Base-by-base conservation (phyloP, 202 grass and related monocot species). In the Miscanthus sacchariflorus region DNA sequence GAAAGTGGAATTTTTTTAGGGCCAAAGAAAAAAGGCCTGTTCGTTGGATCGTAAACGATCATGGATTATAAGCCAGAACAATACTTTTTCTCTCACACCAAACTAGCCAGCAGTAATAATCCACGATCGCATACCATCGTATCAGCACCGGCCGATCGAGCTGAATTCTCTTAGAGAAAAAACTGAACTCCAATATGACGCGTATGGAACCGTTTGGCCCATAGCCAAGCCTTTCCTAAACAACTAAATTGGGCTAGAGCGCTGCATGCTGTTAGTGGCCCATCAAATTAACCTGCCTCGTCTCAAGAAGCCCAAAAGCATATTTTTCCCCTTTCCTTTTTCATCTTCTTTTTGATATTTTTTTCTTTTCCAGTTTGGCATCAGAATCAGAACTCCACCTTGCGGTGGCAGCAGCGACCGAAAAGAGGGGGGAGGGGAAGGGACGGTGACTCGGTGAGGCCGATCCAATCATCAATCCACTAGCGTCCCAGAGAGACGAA, bases 391-490 rank as follows among this genome's bases (percentile, higher is more conserved):
- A 76, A 19, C 14, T 18, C 15, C 15, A 17, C 1, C 9, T 56
- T 56, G 74, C 48, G 27, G 6, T 12, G 48, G 46, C 74, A 21
- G 0, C 48, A 36, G 75, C 27, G 49, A 46, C 45, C 45, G 18
- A 15, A 64, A 79, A 40, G 56, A 11, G 54, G 56, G 12, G 36
- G 36, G 36, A 38, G 25, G 56, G 6, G 15, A 13, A 9, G 61
- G 18, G 49, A 52, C 11, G 21, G 10, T 38, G 36, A 38, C 36
- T 30, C 28, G 50, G 52, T 19, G 54, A 12, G 78, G 12, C 14
- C 19, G 49, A 77, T 78, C 33, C 76, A 78, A 61, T 61, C 76
- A 61, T 64, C 54, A 43, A 39, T 64, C 77, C 77, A 80, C 48
- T 5, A 24, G 1, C 78, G 7, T 46, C n/a, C 8, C 78, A 3